Base-by-base conservation (phyloP, 1,284 basidiomycete genomes). In the Ceratobasidium sp. region DNA sequence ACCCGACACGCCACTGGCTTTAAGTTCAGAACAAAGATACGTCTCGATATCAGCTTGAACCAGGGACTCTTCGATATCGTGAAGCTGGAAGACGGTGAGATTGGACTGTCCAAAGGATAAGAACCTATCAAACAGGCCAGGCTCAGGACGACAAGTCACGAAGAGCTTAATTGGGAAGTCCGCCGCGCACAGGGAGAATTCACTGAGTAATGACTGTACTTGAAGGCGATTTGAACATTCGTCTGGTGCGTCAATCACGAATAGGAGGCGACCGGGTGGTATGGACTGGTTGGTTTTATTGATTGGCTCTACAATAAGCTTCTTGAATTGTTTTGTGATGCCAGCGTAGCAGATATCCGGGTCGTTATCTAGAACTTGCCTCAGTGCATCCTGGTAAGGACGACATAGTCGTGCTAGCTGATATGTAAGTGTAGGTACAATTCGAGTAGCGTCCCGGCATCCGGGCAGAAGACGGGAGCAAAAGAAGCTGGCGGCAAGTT, bases 11-110 rank as follows among this genome's bases (percentile, higher is more conserved):
- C 15, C 15, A 40, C 70, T 60, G 6, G 68, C 9, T 18, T 44
- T 64, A 26, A 80, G 63, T 33, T 40, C 39, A 7, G 63, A 28
- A 9, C 51, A 39, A 6, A 80, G 68, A 56, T 78, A 80, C 23
- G 56, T 60, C 28, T 55, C n/a, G 10, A 80, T 80, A 28, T 80
- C 79, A 0, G 60, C 55, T 28, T 78, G 40, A 13, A 76, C 77
- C 6, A 80, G 55, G 23, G 77, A 80, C 12, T 51, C 26, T 33
- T 80, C 79, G 44, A 79, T 77, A 60, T 79, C 67, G 49, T 79
- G 78, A 26, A 79, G 67, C 18, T 64, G 39, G 13, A 64, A 44
- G 6, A 40, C 26, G 5, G 39, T 23, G 9, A 20, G 39, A 64
- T 18, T 13, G 3, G 23, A 15, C n/a, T 40, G 39, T 10, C 26